phyloP scores from a whole-genome alignment of 2,329 filamentous ascomycete genomes.

The Ascochyta pisi region DNA sequence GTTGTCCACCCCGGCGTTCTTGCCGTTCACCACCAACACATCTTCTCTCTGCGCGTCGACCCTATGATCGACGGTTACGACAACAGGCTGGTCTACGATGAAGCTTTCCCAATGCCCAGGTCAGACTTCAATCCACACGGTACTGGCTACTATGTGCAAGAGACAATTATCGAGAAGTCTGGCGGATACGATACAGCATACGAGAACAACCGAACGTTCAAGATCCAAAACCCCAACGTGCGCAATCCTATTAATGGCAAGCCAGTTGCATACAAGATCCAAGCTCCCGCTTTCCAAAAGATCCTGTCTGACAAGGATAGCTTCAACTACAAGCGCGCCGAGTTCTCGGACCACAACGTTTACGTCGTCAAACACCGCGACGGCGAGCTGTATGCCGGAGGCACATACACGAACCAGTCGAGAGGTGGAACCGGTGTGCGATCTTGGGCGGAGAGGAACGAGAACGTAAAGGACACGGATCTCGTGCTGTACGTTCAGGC shows the following conservation, averaged over 20 bases:
- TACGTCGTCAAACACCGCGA: conserved; percentile 66
- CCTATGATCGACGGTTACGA: conserved; percentile 55
- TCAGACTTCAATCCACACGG: conserved; percentile 63
- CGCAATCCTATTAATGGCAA: conserved; percentile 57
- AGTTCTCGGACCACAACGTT: conserved; percentile 65
- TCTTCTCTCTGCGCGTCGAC: conserved; percentile 66
- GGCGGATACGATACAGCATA: conserved; percentile 59
- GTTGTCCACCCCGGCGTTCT: conserved; percentile 74
- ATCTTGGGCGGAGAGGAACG: conserved; percentile 59
- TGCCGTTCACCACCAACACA: conserved; percentile 76
- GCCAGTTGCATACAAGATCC: conserved; percentile 59
- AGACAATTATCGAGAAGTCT: conserved; percentile 58
- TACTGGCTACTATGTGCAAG: conserved; percentile 56
- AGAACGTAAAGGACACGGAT: conserved; percentile 62
- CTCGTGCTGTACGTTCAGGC: conserved; percentile 65
- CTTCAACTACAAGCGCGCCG: conserved; percentile 64
- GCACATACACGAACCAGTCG: conserved; percentile 67
- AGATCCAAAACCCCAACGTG: conserved; percentile 56
- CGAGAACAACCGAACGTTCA: conserved; percentile 55
- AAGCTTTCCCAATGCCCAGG: conserved; percentile 66
- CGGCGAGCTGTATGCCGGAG: conserved; percentile 66
- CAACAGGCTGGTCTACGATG: conserved; percentile 58
- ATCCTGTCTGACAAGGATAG: conserved; percentile 60
- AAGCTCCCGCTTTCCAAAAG: conserved; percentile 58
- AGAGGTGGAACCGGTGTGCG: conserved; percentile 58